Conservation (phyloP, 768 basidiomycete genomes). For the Calocybe gangraenosa region DNA sequence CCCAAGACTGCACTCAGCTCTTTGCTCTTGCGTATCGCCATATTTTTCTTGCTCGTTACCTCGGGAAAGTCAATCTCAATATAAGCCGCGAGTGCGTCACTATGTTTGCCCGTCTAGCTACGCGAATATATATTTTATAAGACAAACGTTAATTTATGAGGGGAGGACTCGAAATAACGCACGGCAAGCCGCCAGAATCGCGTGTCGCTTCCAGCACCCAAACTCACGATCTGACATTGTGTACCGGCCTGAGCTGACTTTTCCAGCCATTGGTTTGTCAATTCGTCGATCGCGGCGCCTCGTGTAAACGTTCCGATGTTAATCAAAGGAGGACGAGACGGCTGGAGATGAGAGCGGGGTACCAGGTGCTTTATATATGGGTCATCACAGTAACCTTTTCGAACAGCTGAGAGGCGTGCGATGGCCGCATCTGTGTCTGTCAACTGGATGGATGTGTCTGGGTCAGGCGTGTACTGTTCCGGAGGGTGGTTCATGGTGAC, state of each 20-base stretch:
- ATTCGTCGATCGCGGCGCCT: constrained; percentile 70
- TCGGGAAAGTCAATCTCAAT: constrained; percentile 91
- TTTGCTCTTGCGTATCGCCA: constrained; percentile 68
- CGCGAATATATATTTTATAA: constrained; percentile 6
- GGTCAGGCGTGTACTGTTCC: constrained; percentile 25
- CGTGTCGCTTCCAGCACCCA: constrained; percentile 95
- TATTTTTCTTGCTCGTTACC: constrained; percentile 78
- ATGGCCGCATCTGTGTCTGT: constrained; percentile 83
- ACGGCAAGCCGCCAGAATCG: constrained; percentile 90
- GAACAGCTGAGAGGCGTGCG: constrained; percentile 82
- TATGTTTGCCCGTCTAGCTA: constrained; percentile 54
- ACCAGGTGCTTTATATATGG: constrained; percentile 68
- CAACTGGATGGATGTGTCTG: constrained; percentile 62
- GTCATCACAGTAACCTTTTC: constrained; percentile 76
- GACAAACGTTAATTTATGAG: not conserved
- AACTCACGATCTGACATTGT: constrained; percentile 81
- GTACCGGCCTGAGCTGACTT: constrained; percentile 37
- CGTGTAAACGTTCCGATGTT: constrained; percentile 93
- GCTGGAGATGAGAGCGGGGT: constrained; percentile 56
- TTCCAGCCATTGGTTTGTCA: constrained; percentile 65
- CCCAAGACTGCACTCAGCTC: constrained; percentile 52
- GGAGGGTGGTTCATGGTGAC: constrained; percentile 6
- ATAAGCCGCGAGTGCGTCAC: constrained; percentile 52
- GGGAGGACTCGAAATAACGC: constrained; percentile 34
- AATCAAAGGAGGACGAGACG: constrained; percentile 80